Percentiles rank a stretch among this genome's conserved stretches.
These are phyloP conservation scores for Cicer bijugum DNA, from an alignment of 306 rosid genomes.

Conservation along the genomic window DNA sequence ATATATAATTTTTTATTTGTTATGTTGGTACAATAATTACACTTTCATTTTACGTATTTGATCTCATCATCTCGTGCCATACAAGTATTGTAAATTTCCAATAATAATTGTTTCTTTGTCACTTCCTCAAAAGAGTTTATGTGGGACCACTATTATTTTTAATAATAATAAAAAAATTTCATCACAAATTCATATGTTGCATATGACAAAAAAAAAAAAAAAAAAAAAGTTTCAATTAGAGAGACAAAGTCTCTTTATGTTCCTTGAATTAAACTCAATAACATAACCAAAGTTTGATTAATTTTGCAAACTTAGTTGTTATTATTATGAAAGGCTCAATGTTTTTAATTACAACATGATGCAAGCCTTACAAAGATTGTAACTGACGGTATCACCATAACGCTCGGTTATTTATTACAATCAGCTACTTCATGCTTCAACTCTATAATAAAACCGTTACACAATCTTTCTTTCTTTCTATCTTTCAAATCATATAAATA, in stretches of 20 bases:
- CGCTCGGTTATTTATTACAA: slow-evolving; percentile 65
- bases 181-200: background rate
- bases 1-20: background rate
- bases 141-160: slow-evolving; percentile 17
- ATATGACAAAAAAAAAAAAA: background rate
- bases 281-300: slow-evolving; percentile 1
- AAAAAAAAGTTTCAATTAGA: background rate
- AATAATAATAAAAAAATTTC: background rate
- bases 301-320: slow-evolving; percentile 12
- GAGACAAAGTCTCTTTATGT: slow-evolving; percentile 47
- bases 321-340: slow-evolving; percentile 34
- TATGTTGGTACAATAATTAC: slow-evolving; percentile 23
- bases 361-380: slow-evolving; percentile 35
- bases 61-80: slow-evolving; percentile 22
- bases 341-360: slow-evolving; percentile 34
- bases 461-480: slow-evolving; percentile 13
- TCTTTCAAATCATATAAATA: background rate
- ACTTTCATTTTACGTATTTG: slow-evolving; percentile 28
- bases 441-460: slow-evolving; percentile 51
- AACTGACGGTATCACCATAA: slow-evolving; percentile 32
- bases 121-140: slow-evolving; percentile 3
- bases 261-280: slow-evolving; percentile 41
- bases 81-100: background rate
- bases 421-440: slow-evolving; percentile 58
- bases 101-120: slow-evolving; percentile 17